A percentile compares a stretch with the other conserved stretches of the same genome.
These are phyloP conservation scores for Dacryopinax primogenitus DNA, from an alignment of 768 basidiomycete species.

Conservation along the genomic window DNA sequence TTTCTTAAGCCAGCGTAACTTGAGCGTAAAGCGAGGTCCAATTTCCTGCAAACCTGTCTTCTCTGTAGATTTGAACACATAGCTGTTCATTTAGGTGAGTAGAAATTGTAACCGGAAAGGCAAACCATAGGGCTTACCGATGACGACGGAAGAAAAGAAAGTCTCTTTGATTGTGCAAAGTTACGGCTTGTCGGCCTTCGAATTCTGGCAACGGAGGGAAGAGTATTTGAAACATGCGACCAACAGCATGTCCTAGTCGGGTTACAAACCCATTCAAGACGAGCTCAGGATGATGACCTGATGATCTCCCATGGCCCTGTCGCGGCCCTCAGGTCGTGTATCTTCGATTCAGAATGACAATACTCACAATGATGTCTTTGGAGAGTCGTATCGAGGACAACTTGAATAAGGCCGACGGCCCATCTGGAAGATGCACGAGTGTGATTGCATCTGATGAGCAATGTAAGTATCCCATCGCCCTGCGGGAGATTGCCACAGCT, in stretches of 20 bases:
- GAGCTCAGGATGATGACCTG: conserved; percentile 87
- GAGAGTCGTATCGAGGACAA: conserved; percentile 78
- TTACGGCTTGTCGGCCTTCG: conserved; percentile 91
- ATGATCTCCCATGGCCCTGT: conserved; percentile 84
- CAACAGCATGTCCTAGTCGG: conserved; percentile 81
- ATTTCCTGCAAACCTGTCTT: conserved; percentile 94
- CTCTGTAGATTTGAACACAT: conserved; percentile 82
- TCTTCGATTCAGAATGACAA: not conserved
- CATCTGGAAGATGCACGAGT: conserved; percentile 74
- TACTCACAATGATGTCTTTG: conserved; percentile 66
- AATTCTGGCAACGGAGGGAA: conserved; percentile 94
- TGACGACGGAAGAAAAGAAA: conserved; percentile 96
- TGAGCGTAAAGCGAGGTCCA: conserved; percentile 91
- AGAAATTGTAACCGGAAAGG: conserved; percentile 14
- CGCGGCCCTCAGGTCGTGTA: not conserved
- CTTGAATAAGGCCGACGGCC: conserved; percentile 93
- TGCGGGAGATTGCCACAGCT: not conserved
- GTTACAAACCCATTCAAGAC: conserved; percentile 92
- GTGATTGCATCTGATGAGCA: conserved; percentile 70
- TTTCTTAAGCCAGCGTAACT: conserved; percentile 77
- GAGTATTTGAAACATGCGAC: conserved; percentile 89
- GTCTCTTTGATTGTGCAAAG: conserved; percentile 92
- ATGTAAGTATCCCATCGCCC: conserved; percentile 9
- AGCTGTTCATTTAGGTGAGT: conserved; percentile 35
- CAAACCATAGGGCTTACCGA: conserved; percentile 40